These are phyloP conservation scores for Apiospora kogelbergensis DNA, from an alignment of 2,329 filamentous ascomycete species.

Conservation along the genomic window DNA sequence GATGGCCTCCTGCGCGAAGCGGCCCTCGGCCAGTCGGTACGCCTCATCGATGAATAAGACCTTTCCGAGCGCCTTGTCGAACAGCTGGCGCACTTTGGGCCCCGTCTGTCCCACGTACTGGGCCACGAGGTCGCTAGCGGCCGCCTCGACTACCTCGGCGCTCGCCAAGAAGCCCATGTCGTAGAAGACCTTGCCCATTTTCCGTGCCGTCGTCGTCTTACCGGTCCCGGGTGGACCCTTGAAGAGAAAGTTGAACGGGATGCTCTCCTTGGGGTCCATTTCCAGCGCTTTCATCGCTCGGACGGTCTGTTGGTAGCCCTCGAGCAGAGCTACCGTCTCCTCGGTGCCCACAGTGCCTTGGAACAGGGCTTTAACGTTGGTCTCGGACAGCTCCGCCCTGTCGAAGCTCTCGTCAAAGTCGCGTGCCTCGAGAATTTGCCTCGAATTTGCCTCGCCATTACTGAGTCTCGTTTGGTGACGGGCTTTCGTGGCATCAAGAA, in stretches of 20 bases:
- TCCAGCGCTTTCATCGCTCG: conserved; percentile 43
- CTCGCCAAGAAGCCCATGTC: conserved; percentile 68
- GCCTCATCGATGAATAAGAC: conserved; percentile 74
- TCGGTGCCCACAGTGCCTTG: conserved; percentile 49
- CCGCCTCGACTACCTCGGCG: conserved; percentile 63
- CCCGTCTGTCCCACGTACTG: conserved; percentile 64
- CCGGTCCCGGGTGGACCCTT: conserved; percentile 61
- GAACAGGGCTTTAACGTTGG: conserved; percentile 45
- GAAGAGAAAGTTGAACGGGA: conserved; percentile 60
- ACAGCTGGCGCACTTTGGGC: conserved; percentile 51
- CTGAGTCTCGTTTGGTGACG: conserved; percentile 44
- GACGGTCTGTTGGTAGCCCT: conserved; percentile 47
- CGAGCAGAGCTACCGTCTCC: conserved; percentile 44
- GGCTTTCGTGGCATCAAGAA: conserved; percentile 58
- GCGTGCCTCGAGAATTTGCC: conserved; percentile 23
- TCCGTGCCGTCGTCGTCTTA: conserved; percentile 67
- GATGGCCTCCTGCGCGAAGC: conserved; percentile 57
- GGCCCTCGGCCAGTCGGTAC: conserved; percentile 60
- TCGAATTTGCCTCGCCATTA: conserved; percentile 24
- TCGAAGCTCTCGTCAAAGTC: conserved; percentile 58
- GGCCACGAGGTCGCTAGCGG: conserved; percentile 67
- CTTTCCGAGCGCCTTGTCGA: conserved; percentile 58
- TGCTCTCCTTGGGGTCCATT: conserved; percentile 48
- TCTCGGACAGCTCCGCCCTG: conserved; percentile 39
- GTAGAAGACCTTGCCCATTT: conserved; percentile 75